Conservation (phyloP, 1,139 yeast genomes). For the Yamadazyma diospyri region DNA sequence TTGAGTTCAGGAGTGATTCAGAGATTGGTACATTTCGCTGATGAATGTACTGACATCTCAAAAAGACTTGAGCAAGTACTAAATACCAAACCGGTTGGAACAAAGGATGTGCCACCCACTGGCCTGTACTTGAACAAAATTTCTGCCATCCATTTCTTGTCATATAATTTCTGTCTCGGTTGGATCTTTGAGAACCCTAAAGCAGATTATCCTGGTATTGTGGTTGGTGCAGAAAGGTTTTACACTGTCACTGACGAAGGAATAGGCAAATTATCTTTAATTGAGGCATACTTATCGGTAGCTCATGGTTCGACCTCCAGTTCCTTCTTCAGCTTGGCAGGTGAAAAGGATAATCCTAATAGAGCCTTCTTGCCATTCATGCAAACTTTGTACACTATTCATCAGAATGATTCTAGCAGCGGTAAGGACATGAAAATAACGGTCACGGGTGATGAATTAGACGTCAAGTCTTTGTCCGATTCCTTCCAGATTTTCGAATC, state of each 20-base stretch:
- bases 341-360: constrained; percentile 47
- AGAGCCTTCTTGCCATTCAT: constrained; percentile 67
- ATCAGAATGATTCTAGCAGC: constrained; percentile 21
- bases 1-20: constrained; percentile 51
- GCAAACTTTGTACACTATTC: constrained; percentile 54
- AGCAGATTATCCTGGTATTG: constrained; percentile 62
- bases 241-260: constrained; percentile 59
- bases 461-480: constrained; percentile 56
- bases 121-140: constrained; percentile 13
- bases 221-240: constrained; percentile 69
- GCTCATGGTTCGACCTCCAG: constrained; percentile 59
- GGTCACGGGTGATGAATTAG: constrained; percentile 64
- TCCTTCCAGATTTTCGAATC: constrained; percentile 48
- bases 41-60: constrained; percentile 11
- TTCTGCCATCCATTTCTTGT: constrained; percentile 54
- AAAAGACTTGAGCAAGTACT: constrained; percentile 5
- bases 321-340: constrained; percentile 46
- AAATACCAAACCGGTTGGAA: background rate
- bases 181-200: constrained; percentile 56
- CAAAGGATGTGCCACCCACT: background rate
- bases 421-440: constrained; percentile 36
- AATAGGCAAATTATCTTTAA: constrained; percentile 62
- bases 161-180: constrained; percentile 69
- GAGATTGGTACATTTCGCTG: constrained; percentile 25
- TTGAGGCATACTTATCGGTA: constrained; percentile 61